These are phyloP conservation scores for Fusarium protoensiforme DNA, from an alignment of 2,329 filamentous ascomycete genomes.

Conservation along the genomic window DNA sequence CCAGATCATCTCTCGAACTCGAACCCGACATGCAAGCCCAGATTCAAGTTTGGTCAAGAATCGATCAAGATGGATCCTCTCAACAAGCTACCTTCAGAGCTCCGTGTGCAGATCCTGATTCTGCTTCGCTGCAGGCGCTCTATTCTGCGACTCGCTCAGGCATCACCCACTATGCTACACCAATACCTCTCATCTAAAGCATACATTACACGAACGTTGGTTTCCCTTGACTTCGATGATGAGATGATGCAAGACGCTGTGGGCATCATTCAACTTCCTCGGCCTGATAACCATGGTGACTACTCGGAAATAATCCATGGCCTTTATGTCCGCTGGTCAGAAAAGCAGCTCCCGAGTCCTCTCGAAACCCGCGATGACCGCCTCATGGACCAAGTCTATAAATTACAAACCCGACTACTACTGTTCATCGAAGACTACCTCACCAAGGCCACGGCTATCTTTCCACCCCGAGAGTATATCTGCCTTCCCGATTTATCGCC, in stretches of 20 bases:
- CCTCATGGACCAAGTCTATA: not conserved
- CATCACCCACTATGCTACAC: conserved; percentile 18
- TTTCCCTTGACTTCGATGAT: conserved; percentile 13
- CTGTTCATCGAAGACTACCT: conserved; percentile 28
- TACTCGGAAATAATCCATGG: not conserved
- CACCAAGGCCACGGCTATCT: conserved; percentile 23
- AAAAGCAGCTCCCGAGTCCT: conserved; percentile 9
- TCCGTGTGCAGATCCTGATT: not conserved
- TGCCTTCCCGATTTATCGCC: conserved; percentile 4
- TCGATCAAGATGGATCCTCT: conserved; percentile 10
- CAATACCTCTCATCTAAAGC: conserved; percentile 8
- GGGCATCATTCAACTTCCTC: conserved; percentile 14
- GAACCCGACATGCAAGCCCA: not conserved
- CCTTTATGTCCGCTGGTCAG: not conserved
- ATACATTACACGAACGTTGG: not conserved
- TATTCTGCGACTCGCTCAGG: not conserved
- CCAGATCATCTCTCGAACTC: not conserved
- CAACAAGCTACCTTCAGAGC: conserved; percentile 3
- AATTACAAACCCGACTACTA: conserved; percentile 1
- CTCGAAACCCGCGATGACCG: not conserved
- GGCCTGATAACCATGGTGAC: not conserved
- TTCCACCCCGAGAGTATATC: conserved; percentile 12
- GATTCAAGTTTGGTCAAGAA: not conserved
- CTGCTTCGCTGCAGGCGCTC: not conserved
- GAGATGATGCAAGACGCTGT: conserved; percentile 24